Evolutionary conservation across 2,329 filamentous ascomycete species (phyloP).

Genomic region (Aspergillus japonicus): DNA sequence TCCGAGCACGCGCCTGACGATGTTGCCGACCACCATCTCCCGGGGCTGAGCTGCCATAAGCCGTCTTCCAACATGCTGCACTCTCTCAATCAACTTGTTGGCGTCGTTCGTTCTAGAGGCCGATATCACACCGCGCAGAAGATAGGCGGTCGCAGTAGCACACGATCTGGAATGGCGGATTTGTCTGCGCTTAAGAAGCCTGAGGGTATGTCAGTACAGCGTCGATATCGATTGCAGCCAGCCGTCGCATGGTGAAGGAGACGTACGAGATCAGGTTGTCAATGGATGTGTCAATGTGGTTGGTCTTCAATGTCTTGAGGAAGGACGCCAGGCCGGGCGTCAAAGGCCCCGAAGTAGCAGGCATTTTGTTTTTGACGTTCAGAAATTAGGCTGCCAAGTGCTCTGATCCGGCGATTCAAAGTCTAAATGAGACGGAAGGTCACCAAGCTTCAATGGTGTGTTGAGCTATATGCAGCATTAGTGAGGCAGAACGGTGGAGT

Average conservation of each 20-base stretch:
- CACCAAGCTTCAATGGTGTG: constrained; percentile 8
- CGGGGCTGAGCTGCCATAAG: constrained; percentile 81
- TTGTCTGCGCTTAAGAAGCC: constrained; percentile 85
- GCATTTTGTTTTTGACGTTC: constrained; percentile 48
- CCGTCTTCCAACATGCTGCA: constrained; percentile 74
- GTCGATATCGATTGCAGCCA: constrained; percentile 2
- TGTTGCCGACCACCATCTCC: constrained; percentile 91
- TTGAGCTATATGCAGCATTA: background rate
- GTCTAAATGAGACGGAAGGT: background rate
- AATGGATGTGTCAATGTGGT: constrained; percentile 75
- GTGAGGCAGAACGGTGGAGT: constrained; percentile 5
- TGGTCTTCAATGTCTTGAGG: constrained; percentile 73
- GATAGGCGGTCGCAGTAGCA: constrained; percentile 84
- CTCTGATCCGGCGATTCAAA: background rate
- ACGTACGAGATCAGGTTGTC: constrained; percentile 79
- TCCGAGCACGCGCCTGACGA: constrained; percentile 84
- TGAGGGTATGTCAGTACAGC: constrained; percentile 38
- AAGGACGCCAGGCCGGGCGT: constrained; percentile 76
- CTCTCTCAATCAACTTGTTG: constrained; percentile 72
- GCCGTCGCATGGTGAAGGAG: constrained; percentile 11
- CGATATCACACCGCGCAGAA: constrained; percentile 82
- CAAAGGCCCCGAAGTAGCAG: constrained; percentile 54
- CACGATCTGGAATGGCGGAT: constrained; percentile 85
- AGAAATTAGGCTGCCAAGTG: background rate
- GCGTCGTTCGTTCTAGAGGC: constrained; percentile 76